These are phyloP conservation scores for Orbilia blumenaviensis DNA, from an alignment of 2,329 filamentous ascomycete species.

Conservation along the genomic window DNA sequence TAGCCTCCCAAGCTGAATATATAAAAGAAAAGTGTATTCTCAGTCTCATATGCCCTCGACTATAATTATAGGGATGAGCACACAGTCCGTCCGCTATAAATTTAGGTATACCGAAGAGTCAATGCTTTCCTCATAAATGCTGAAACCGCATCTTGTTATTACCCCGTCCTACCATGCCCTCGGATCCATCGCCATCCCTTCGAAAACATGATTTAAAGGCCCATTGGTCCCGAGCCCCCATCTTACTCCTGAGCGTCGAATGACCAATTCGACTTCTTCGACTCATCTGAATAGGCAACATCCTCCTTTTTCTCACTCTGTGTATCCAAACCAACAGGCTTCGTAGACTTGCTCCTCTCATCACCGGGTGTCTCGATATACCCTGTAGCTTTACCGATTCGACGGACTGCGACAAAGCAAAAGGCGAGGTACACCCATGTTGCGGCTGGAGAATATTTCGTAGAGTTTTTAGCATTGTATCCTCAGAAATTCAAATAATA, in stretches of 20 bases:
- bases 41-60: no score
- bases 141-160: no score
- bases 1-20: no score
- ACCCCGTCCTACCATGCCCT: no score
- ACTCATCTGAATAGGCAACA: neutral
- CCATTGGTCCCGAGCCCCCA: neutral
- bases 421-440: constrained; percentile 37
- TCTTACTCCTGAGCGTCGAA: neutral
- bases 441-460: neutral
- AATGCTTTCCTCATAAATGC: no score
- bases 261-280: neutral
- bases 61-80: no score
- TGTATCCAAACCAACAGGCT: neutral
- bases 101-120: no score
- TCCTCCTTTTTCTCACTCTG: neutral
- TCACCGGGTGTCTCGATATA: constrained; percentile 25
- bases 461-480: neutral
- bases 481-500: neutral
- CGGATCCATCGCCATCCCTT: neutral
- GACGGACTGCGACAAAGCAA: constrained; percentile 16
- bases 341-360: neutral
- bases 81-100: no score
- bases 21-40: no score
- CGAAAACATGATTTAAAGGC: neutral
- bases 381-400: constrained; percentile 24